phyloP scores from a whole-genome alignment of 148 eudicot species.

The Pharnaceum exiguum region DNA sequence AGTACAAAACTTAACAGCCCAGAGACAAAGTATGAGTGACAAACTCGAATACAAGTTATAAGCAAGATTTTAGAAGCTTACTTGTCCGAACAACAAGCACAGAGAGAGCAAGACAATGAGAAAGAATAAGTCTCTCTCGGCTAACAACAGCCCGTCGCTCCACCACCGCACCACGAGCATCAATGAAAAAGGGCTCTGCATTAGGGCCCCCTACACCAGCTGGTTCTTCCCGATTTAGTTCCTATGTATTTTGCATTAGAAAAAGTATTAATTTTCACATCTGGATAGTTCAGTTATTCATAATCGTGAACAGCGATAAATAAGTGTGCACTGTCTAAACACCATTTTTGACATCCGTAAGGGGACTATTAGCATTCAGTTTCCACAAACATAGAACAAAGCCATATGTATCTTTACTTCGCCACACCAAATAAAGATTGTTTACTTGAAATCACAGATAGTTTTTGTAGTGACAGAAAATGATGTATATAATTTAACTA shows the following conservation, averaged over 20 bases:
- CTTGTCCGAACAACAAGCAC: conserved; percentile 81
- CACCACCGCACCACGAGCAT: conserved; percentile 88
- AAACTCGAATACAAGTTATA: not conserved
- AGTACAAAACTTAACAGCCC: not conserved
- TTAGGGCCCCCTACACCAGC: conserved; percentile 86
- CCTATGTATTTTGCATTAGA: conserved; percentile 64
- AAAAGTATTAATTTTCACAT: too few species aligned
- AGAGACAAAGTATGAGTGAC: not conserved
- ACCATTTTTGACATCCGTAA: too few species aligned
- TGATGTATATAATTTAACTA: too few species aligned
- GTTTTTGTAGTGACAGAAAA: too few species aligned
- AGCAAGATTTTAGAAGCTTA: conserved; percentile 32
- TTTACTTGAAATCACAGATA: too few species aligned
- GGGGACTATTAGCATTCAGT: too few species aligned
- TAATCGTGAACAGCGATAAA: too few species aligned
- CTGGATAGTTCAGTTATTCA: too few species aligned
- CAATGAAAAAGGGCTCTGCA: conserved; percentile 69
- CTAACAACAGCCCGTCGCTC: conserved; percentile 86
- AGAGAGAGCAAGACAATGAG: conserved; percentile 93
- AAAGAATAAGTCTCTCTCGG: conserved; percentile 86
- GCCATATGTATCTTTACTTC: too few species aligned
- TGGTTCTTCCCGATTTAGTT: conserved; percentile 86
- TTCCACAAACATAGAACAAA: too few species aligned
- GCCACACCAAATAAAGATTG: too few species aligned
- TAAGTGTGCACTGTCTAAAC: too few species aligned